Conservation (phyloP, 495 filamentous ascomycete species). For the Pyrenula aspistea region DNA sequence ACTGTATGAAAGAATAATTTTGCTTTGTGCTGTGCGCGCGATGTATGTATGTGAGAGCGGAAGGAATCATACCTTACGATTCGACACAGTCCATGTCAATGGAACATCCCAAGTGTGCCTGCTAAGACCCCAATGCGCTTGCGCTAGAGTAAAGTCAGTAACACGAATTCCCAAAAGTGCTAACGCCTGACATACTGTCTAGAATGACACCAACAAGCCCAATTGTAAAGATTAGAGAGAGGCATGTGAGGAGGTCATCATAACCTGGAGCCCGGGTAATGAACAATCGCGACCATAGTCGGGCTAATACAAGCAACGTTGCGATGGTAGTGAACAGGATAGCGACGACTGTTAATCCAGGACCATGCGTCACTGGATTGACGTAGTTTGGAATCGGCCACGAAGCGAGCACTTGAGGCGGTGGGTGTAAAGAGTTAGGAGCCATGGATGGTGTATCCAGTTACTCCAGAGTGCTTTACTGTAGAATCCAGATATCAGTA, state of each 20-base stretch:
- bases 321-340: constrained; percentile 24
- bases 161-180: background rate
- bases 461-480: no score
- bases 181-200: background rate
- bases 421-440: background rate
- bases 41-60: no score
- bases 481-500: no score
- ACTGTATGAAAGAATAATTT: no score
- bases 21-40: no score
- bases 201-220: background rate
- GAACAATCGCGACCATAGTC: background rate
- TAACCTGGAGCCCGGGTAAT: background rate
- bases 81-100: background rate
- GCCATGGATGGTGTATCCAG: background rate
- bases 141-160: background rate
- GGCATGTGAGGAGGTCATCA: background rate
- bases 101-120: background rate
- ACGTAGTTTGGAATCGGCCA: constrained; percentile 47
- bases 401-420: constrained; percentile 17
- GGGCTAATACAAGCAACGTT: constrained; percentile 10
- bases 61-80: background rate
- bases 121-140: background rate
- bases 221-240: background rate
- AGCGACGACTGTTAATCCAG: constrained; percentile 28
- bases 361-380: constrained; percentile 38